These are phyloP conservation scores for Aspergillus floridensis DNA, from an alignment of 2,329 filamentous ascomycete species.

Conservation along the genomic window DNA sequence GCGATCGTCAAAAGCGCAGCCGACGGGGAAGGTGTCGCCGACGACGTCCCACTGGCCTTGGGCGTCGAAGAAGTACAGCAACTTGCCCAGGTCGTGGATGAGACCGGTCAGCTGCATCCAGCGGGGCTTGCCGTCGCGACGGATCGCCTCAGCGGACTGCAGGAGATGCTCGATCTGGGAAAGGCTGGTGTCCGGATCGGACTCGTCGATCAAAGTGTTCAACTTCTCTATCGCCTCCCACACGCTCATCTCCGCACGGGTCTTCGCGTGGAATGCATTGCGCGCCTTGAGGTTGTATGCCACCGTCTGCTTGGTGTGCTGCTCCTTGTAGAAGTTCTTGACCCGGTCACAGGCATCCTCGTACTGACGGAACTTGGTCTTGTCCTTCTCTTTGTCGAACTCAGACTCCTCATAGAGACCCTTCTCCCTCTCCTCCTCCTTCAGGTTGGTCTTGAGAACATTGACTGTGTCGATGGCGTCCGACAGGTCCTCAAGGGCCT, in stretches of 20 bases:
- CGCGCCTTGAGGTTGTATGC: constrained; percentile 80
- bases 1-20: constrained; percentile 56
- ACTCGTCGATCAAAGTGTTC: constrained; percentile 86
- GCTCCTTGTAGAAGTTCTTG: constrained; percentile 78
- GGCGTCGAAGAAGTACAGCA: constrained; percentile 61
- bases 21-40: constrained; percentile 56
- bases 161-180: constrained; percentile 87
- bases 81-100: constrained; percentile 49
- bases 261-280: constrained; percentile 64
- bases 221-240: constrained; percentile 93
- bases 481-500: constrained; percentile 57
- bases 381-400: constrained; percentile 75
- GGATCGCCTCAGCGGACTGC: constrained; percentile 85
- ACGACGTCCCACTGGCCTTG: constrained; percentile 92
- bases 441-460: constrained; percentile 56
- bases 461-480: constrained; percentile 62
- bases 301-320: constrained; percentile 58
- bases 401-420: constrained; percentile 55
- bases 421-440: constrained; percentile 48
- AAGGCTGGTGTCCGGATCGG: constrained; percentile 82
- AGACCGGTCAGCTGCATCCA: constrained; percentile 51
- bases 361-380: constrained; percentile 78
- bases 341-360: constrained; percentile 79
- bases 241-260: constrained; percentile 73
- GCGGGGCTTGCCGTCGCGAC: constrained; percentile 61